These are phyloP conservation scores for Aethionema arabicum DNA, from an alignment of 345 rosid genomes.

Conservation along the genomic window DNA sequence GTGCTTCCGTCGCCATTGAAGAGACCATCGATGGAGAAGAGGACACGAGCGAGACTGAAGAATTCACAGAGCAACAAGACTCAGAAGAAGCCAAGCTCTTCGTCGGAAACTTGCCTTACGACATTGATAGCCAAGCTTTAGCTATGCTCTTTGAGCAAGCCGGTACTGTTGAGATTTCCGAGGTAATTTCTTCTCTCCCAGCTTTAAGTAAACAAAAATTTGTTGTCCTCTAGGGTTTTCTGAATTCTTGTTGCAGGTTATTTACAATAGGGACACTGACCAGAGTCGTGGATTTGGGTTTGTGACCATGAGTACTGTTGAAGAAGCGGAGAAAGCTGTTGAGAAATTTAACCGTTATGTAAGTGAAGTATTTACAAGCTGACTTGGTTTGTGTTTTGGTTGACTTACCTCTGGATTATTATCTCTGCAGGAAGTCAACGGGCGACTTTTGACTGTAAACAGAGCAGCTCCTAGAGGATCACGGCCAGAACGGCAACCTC, in stretches of 20 bases:
- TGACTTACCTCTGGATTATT: neutral
- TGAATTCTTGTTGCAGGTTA: conserved; percentile 46
- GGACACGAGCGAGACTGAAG: conserved; percentile 25
- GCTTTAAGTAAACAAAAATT: conserved; percentile 3
- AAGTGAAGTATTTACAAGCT: neutral
- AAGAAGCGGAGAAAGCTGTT: conserved; percentile 72
- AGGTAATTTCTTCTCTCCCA: no score
- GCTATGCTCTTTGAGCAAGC: conserved; percentile 85
- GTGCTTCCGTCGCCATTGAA: conserved; percentile 33
- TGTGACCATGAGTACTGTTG: conserved; percentile 73
- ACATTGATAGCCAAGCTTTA: conserved; percentile 72
- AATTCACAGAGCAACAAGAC: conserved; percentile 41
- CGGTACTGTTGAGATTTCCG: conserved; percentile 42
- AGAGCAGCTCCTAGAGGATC: conserved; percentile 73
- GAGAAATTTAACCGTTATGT: conserved; percentile 55
- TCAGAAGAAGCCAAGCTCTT: conserved; percentile 82
- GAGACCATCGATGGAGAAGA: conserved; percentile 46
- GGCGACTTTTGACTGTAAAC: conserved; percentile 65
- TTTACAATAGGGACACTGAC: conserved; percentile 69
- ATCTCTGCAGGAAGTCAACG: conserved; percentile 52
- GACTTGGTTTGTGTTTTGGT: neutral
- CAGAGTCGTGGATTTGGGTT: conserved; percentile 85
- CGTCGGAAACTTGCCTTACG: conserved; percentile 82
- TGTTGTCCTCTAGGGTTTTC: neutral
- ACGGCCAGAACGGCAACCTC: conserved; percentile 51